Conservation (phyloP, 805 yeast species). For the Kazachstania africana region DNA sequence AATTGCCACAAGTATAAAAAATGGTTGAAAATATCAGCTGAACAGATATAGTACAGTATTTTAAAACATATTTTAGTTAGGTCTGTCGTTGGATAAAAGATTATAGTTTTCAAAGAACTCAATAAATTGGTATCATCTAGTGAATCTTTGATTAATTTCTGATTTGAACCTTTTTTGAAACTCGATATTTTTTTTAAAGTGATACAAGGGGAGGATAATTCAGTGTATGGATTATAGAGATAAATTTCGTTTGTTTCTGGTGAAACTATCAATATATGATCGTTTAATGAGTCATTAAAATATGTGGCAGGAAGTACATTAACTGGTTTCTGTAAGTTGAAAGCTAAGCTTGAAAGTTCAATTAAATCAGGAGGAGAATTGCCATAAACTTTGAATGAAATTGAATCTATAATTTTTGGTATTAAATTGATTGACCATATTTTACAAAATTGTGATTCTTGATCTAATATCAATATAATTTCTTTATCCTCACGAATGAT, state of each 20-base stretch:
- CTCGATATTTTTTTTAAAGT: too few species aligned
- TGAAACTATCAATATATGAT: slow-evolving; percentile 18
- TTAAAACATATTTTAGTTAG: slow-evolving; percentile 10
- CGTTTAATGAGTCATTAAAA: slow-evolving; percentile 24
- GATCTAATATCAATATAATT: slow-evolving; percentile 45
- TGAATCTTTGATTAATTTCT: background rate
- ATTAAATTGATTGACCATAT: slow-evolving; percentile 33
- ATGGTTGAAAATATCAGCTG: slow-evolving; percentile 7
- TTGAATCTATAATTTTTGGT: slow-evolving; percentile 15
- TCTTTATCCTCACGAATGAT: slow-evolving; percentile 41
- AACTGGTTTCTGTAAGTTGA: background rate
- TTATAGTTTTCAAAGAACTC: background rate
- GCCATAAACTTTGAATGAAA: slow-evolving; percentile 19
- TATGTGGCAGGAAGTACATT: background rate
- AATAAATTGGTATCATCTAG: background rate
- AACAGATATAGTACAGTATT: slow-evolving; percentile 13
- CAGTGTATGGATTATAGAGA: slow-evolving; percentile 22
- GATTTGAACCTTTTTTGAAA: background rate
- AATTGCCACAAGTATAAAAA: slow-evolving; percentile 17
- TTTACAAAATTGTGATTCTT: slow-evolving; percentile 30
- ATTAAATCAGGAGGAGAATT: slow-evolving; percentile 17
- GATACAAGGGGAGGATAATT: slow-evolving; percentile 15
- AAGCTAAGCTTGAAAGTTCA: slow-evolving; percentile 6
- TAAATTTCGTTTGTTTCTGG: slow-evolving; percentile 23
- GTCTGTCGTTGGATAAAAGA: slow-evolving; percentile 5